phyloP scores from a whole-genome alignment of 1,284 basidiomycete genomes.

The Heliocybe sulcata region DNA sequence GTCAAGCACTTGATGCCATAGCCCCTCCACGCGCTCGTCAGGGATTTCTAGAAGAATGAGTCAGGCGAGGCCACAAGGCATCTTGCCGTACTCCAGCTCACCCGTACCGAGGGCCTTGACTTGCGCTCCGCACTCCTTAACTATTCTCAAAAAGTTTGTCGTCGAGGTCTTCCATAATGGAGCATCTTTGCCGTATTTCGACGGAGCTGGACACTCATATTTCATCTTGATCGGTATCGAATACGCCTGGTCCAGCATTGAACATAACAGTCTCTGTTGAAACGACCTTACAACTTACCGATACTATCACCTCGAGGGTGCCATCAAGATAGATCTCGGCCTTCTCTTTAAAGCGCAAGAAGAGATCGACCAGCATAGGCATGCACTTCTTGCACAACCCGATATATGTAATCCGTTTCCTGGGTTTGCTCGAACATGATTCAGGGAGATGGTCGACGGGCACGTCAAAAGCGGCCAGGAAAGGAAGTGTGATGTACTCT shows the following conservation, averaged over 20 bases:
- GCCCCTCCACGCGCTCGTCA: conserved; percentile 57
- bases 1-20: conserved; percentile 85
- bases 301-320: conserved; percentile 77
- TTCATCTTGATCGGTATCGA: conserved; percentile 90
- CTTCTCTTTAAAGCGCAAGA: conserved; percentile 54
- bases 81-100: conserved; percentile 18
- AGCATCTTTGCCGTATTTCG: conserved; percentile 77
- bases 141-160: conserved; percentile 58
- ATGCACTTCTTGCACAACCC: conserved; percentile 83
- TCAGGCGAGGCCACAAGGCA: background rate
- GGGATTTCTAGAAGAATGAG: conserved; percentile 38
- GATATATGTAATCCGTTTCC: conserved; percentile 78
- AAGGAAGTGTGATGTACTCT: conserved; percentile 81
- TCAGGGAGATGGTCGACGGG: conserved; percentile 14
- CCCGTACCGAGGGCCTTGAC: conserved; percentile 41
- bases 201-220: conserved; percentile 87
- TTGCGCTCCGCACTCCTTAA: conserved; percentile 53
- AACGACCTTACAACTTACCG: conserved; percentile 37
- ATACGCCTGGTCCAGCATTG: conserved; percentile 54
- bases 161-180: conserved; percentile 92
- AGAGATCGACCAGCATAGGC: conserved; percentile 73
- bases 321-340: conserved; percentile 71
- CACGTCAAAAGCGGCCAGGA: conserved; percentile 66
- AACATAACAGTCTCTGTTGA: conserved; percentile 3
- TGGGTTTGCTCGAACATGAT: conserved; percentile 25